Percentiles rank a stretch among this genome's conserved stretches.
Conservation (phyloP, 345 rosid species). For the Populus davidiana region DNA sequence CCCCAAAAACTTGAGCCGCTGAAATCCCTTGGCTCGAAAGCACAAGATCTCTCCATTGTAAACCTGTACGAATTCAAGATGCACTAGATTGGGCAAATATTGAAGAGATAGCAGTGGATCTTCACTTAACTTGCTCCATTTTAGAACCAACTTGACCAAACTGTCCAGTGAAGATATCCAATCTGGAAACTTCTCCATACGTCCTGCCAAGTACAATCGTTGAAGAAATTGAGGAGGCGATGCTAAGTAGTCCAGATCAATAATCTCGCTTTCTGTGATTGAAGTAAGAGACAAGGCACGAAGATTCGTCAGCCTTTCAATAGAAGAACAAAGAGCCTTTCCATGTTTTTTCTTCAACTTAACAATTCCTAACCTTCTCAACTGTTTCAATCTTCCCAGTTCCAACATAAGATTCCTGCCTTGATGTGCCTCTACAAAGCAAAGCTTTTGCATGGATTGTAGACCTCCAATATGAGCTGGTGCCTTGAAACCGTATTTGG, state of each 20-base stretch:
- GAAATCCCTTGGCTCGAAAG: conserved; percentile 1
- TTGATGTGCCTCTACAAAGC: conserved; percentile 20
- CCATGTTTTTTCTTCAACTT: conserved; percentile 21
- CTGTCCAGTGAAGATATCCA: conserved; percentile 26
- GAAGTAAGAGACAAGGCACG: conserved; percentile 16
- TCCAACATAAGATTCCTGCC: conserved; percentile 3
- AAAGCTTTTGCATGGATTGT: conserved; percentile 18
- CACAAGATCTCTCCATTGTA: conserved; percentile 20
- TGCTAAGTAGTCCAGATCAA: conserved; percentile 18
- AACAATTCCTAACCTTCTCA: conserved; percentile 21
- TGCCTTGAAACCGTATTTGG: conserved; percentile 10
- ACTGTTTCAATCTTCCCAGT: conserved; percentile 16
- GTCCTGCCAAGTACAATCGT: conserved; percentile 22
- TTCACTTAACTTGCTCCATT: conserved; percentile 15
- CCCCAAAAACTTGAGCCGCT: background rate
- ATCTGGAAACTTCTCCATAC: conserved; percentile 22
- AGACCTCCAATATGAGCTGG: conserved; percentile 3
- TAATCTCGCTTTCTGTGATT: conserved; percentile 7
- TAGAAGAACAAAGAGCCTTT: conserved; percentile 17
- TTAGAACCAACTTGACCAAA: conserved; percentile 16
- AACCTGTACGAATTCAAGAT: conserved; percentile 16
- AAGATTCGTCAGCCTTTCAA: conserved; percentile 20
- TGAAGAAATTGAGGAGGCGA: conserved; percentile 29
- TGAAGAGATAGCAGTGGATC: conserved; percentile 18
- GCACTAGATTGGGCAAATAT: conserved; percentile 26